Evolutionary conservation across 2,329 filamentous ascomycete species (phyloP), one percentile per base, ranked within the genome.

Genomic region (Sclerotinia trifoliorum): DNA sequence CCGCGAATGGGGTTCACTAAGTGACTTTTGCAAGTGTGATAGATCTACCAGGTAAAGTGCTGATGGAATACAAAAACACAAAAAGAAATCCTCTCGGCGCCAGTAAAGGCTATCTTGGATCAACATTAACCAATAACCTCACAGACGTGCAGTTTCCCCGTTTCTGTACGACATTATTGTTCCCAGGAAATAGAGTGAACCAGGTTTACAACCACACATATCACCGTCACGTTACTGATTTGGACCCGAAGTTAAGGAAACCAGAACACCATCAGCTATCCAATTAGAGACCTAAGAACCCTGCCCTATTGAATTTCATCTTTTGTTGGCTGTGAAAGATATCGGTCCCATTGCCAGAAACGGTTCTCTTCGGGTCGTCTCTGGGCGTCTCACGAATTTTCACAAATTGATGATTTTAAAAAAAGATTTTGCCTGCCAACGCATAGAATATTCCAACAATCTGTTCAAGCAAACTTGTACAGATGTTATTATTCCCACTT

Each of bases 191-290:
- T 24, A 32, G 17, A 42, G 1, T 46, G 26, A 54, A 24, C 56
- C 29, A 44, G 65, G 73, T 71, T 73, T 32, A 71, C 46, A 61
- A 73, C 73, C 75, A 62, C n/a, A 73, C 75, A 71, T 57, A 69
- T 73, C 68, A 65, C 61, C 68, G 67, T 77, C 75, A 77, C 75
- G 75, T 77, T 74, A 76, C 70, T 66, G 42, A 57, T 62, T 67
- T 51, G 66, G 68, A 68, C 57, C 71, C 74, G 70, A 73, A 72
- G 56, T 52, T 69, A 52, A 52, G 70, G 49, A 68, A 71, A 67
- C 67, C 68, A 68, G 68, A 65, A 65, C 54, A 51, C 46, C 42
- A 29, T 62, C 29, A 24, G 44, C 24, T 32, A 56, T 26, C 75
- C 74, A 76, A 76, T 77, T 32, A 74, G 63, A 67, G n/a, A 48